Evolutionary conservation across 31 red algal species (phyloP).

Genomic region (Odonthalia washingtoniensis): DNA sequence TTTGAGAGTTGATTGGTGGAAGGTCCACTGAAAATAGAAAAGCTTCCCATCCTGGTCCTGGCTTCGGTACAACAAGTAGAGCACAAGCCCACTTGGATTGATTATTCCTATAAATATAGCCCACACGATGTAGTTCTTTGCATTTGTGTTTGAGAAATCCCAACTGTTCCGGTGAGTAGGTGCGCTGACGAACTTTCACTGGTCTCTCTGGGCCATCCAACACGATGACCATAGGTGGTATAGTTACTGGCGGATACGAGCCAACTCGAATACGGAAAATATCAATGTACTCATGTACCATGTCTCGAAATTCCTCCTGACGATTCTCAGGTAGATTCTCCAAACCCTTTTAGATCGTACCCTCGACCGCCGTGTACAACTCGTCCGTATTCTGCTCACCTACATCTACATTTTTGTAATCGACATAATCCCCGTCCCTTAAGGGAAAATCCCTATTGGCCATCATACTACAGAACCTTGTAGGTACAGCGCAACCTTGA

Average conservation of each 20-base stretch:
- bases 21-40: conserved; percentile 55
- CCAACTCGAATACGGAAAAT: background rate
- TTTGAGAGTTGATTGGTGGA: conserved; percentile 10
- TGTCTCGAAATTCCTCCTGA: background rate
- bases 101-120: background rate
- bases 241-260: background rate
- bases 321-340: background rate
- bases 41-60: conserved; percentile 8
- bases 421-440: conserved; percentile 58
- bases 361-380: conserved; percentile 21
- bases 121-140: background rate
- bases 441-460: conserved; percentile 43
- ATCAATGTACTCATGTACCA: background rate
- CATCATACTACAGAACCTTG: background rate
- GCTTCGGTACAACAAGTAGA: background rate
- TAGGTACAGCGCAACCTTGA: background rate
- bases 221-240: background rate
- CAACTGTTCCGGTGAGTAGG: background rate
- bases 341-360: background rate
- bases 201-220: background rate
- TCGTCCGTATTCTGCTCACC: conserved; percentile 22
- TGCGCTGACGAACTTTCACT: background rate
- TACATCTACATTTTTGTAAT: conserved; percentile 69
- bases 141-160: background rate
- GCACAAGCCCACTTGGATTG: conserved; percentile 6